Conservation (phyloP, 176 grass and related monocot genomes). For the Tuctoria greenei region DNA sequence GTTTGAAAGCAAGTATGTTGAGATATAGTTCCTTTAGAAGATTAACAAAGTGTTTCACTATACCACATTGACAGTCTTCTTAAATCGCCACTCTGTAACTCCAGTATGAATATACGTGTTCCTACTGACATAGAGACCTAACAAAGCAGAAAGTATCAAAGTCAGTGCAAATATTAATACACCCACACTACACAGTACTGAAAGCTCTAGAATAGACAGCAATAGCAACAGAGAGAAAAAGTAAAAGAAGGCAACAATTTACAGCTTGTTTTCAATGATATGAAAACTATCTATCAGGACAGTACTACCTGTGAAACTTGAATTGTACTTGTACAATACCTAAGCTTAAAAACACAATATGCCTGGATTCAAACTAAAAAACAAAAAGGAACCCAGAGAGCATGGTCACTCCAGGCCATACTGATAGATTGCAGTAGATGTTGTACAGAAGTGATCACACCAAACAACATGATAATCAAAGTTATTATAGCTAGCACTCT, state of each 20-base stretch:
- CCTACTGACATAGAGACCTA: conserved; percentile 96
- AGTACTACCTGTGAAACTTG: neutral
- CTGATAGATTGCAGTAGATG: neutral
- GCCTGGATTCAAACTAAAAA: neutral
- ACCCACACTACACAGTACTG: neutral
- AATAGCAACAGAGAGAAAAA: neutral
- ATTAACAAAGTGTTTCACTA: conserved; percentile 33
- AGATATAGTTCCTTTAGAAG: conserved; percentile 10
- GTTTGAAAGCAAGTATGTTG: neutral
- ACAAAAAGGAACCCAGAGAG: neutral
- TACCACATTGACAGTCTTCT: conserved; percentile 98
- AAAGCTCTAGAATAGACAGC: neutral
- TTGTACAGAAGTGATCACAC: neutral
- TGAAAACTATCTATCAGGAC: neutral
- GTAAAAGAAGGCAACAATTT: neutral
- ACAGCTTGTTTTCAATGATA: neutral
- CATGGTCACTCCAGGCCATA: neutral
- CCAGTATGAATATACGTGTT: conserved; percentile 97
- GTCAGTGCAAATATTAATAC: neutral
- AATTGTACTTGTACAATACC: neutral
- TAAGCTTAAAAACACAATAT: neutral
- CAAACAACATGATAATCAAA: neutral
- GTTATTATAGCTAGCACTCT: neutral
- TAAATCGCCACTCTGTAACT: conserved; percentile 87
- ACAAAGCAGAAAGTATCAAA: conserved; percentile 35